Conservation (phyloP, 176 grass and related monocot species). For the Triticum aestivum region IWGSC_CS_RefSeq_v2.1 NC_057806.1:378697625-378698124, state of each 20-base stretch:
- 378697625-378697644: neutral
- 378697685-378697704: neutral
- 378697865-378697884: neutral
- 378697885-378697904: no score
- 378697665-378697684: neutral
- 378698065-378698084: no score
- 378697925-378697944: conserved; percentile 23
- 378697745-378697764: neutral
- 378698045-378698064: neutral
- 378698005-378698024: neutral
- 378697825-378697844: neutral
- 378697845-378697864: neutral
- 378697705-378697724: neutral
- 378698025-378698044: neutral
- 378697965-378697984: neutral
- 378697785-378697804: neutral
- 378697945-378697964: conserved; percentile 27
- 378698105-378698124: no score
- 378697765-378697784: neutral
- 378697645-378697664: neutral
- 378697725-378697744: neutral
- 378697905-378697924: neutral
- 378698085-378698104: no score
- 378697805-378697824: neutral
- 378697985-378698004: neutral